Evolutionary conservation across 1,284 basidiomycete genomes (phyloP), one percentile per base, ranked within the genome.

Genomic region (Laetiporus sulphureus): DNA sequence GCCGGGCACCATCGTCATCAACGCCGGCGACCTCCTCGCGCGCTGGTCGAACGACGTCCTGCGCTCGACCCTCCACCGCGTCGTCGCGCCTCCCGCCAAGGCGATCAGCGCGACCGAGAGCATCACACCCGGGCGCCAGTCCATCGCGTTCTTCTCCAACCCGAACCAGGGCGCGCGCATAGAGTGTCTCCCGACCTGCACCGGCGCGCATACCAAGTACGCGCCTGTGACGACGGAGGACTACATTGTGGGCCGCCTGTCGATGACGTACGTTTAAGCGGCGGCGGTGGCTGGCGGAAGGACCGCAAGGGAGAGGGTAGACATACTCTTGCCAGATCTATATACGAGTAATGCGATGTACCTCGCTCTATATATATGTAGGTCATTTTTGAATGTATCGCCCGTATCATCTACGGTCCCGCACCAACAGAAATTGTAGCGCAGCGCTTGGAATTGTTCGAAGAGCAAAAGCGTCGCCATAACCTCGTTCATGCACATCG

Each of bases 141-240:
- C 83, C 10, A 84, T 92, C 44, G 89, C 86, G 4, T 91, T 87
- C 69, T 92, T 92, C 65, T 88, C 83, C 66, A 91, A 89, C 53
- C 88, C 89, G 5, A 90, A 91, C 51, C 76, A 77, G 45, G 71
- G 73, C 34, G 68, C 83, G 12, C 65, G 73, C 44, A 83, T 92
- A 46, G 67, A 77, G 19, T 85, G 85, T 52, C 63, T 92, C 32
- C 86, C 89, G 19, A 83, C 75, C 45, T 88, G 85, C 53, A 51
- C 57, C 27, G 63, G 63, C 1, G 57, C 64, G 0, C 66, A 69
- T 43, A 66, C 70, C 21, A 85, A 73, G 62, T 88, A 89, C 57
- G 63, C 71, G 11, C 62, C 81, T 1, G 70, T 90, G 42, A 85
- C 77, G 42, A 77, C 84, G 1, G 84, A 83, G 49, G 72, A 79